Evolutionary conservation across 2,329 filamentous ascomycete species (phyloP), one percentile per base, ranked within the genome.

Genomic region (Aspergillus bombycis): DNA sequence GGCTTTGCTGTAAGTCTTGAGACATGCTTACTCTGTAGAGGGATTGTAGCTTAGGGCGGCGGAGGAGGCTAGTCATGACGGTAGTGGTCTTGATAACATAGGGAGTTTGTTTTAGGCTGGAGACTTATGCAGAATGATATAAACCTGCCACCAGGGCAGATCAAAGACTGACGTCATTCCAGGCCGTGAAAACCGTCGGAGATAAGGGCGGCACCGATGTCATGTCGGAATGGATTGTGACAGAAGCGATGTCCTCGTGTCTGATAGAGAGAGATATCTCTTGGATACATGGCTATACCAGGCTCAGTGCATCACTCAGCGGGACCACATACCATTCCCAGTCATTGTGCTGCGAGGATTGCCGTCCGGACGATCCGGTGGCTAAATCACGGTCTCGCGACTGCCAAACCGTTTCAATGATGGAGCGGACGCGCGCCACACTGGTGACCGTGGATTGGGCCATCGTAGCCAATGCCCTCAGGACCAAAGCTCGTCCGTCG

Each of bases 381-480:
- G 21, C 43, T n/a, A 54, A 23, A 38, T 52, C 30, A 8, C 65
- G 55, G 41, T 80, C 77, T 28, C 77, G 71, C 48, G 72, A 70
- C 46, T 72, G 70, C 79, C 79, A 80, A 19, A 81, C 74, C 26
- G 75, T 77, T 21, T 75, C 72, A 34, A 81, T 78, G 1, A 81
- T 78, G 3, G 74, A 72, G 7, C 76, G 70, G 7, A 75, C 78
- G 9, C 75, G 71, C 16, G 73, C 68, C 1, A 79, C 70, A 54
- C 80, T 81, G 0, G 78, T 57, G 4, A 63, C 58, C 34, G 57
- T 63, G 14, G 30, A 56, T 5, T 57, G 60, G 16, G 57, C 48
- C 61, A 63, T 63, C 16, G 45, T 53, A 21, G 19, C 61, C 11
- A 50, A 57, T 43, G 55, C 4, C 4, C 26, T 45, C 41, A 56